Base-by-base conservation (phyloP, 1,284 basidiomycete genomes). In the Leccinum laetum region DNA sequence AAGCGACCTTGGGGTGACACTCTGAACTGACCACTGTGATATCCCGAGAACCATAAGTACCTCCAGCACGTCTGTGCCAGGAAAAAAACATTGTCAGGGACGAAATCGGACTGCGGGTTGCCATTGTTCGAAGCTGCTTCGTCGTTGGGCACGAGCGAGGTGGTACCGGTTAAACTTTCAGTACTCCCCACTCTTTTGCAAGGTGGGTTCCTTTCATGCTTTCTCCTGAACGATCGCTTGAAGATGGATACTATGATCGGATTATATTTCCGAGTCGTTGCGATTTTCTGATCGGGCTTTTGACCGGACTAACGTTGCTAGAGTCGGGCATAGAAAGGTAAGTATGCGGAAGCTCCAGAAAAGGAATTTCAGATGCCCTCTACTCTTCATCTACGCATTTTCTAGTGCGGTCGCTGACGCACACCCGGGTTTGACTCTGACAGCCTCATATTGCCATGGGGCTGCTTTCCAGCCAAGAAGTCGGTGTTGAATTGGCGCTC, bases 21-120 rank as follows among this genome's bases (percentile, higher is more conserved):
- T 61, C 10, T 14, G 14, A 29, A 71, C 82, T 65, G 61, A 88
- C 88, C 88, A 32, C 77, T 71, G 69, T 90, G 88, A 65, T 84
- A 84, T 8, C 87, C 87, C 13, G 81, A 71, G 65, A 89, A 90
- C 88, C 88, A 89, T 24, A 24, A 24, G 24, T 3, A 89, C 86
- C 69, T 89, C 88, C 21, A 84, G 69, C 13, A 86, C 83, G 71
- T 89, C 82, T 3, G 82, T 81, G 72, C n/a, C n/a, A n/a, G 37
- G 2, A 3, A 24, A 24, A n/a, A 5, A 73, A 0, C n/a, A 71
- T 64, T 61, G 1, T 73, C 72, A 4, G 71, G 4, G 8, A 59
- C 61, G 41, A 65, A 62, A 13, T 53, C 29, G 60, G 61, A 11
- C 35, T 55, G 24, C 24, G 24, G 57, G 18, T 0, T 14, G 29